Evolutionary conservation across 176 grass and related monocot genomes (phyloP), one percentile per base, ranked within the genome.

Genomic region (Hordeum marinum): DNA sequence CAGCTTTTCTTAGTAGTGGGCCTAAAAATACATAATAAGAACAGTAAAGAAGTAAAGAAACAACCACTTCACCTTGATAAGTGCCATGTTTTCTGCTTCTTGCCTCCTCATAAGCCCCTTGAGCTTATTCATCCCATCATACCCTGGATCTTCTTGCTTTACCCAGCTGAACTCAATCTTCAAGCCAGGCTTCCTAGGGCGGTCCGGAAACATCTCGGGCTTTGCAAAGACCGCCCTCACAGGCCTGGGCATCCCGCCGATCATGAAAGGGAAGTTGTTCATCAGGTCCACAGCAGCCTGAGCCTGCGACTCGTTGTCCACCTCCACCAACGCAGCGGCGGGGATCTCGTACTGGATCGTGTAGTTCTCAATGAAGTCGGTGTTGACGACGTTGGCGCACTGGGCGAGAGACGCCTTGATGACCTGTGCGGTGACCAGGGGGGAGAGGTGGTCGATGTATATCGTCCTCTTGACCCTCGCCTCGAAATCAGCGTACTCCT

Each of bases 301-400:
- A 8, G 85, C 85, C 43, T 93, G 88, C 21, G 17, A 45, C 62
- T 55, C 21, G 43, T 88, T 48, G 58, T 88, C 82, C 78, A 90
- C 10, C 55, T 90, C 91, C 25, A 93, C 88, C 59, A 93, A 52
- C 3, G 78, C 88, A 0, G 88, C 37, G 26, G 63, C 65, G n/a
- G 93, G 88, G 45, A 95, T 90, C 43, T 90, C 66, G 12, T 72
- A 89, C 0, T 86, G 90, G 69, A 92, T 65, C 4, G 90, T 95
- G 75, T 82, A 89, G 75, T 95, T 95, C 10, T 77, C 66, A 15
- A 92, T 90, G 71, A 92, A 95, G 60, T 92, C 88, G 50, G 92
- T 78, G 29, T 21, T 86, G 35, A 76, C 83, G 20, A 89, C 88
- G 36, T 80, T 87, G 32, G 82, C 88, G 42, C 87, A 95, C 42